Evolutionary conservation across 805 yeast species (phyloP), one percentile per base, ranked within the genome.

Genomic region (Ogataea philodendri): DNA sequence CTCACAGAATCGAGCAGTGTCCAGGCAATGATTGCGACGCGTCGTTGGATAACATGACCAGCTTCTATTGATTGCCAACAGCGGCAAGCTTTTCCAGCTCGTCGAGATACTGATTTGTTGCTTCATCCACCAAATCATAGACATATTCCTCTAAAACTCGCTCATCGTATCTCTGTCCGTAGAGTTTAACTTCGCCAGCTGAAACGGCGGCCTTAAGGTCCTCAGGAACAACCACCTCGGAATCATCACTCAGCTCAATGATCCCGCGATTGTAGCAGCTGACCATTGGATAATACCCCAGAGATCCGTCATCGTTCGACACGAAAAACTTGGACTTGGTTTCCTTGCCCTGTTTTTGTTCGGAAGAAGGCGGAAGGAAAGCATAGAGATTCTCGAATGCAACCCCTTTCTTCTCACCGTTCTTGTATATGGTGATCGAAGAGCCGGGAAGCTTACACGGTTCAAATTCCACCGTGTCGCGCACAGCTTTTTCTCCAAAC

Each of bases 271-370:
- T 77, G 55, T 76, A 93, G 16, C 83, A 84, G 36, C 95, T 84
- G 21, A 86, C 69, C 65, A 88, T 85, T 1, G 98, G 97, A 60
- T 80, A 93, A 56, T 93, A 93, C 0, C 97, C 98, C 36, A 87
- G 62, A 26, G 76, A 65, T 1, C 95, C 95, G 55, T 93, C 96
- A 55, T 93, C 94, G 9, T 50, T 75, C 52, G 55, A 67, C 48
- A 51, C 42, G 7, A 36, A 35, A 24, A 57, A 46, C 3, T 32
- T 25, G 4, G 35, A 32, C 13, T 41, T 35, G 18, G 22, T 24
- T 22, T 22, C 42, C 11, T 46, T 35, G 42, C 63, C 62, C 36
- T 63, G 63, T 28, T 63, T 65, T 28, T 72, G 60, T 42, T 75
- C 79, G 25, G 89, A 75, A 38, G 80, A 69, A 3, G 95, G 89